phyloP scores from a whole-genome alignment of 768 basidiomycete genomes.

The Rubroboletus pulcherrimus region DNA sequence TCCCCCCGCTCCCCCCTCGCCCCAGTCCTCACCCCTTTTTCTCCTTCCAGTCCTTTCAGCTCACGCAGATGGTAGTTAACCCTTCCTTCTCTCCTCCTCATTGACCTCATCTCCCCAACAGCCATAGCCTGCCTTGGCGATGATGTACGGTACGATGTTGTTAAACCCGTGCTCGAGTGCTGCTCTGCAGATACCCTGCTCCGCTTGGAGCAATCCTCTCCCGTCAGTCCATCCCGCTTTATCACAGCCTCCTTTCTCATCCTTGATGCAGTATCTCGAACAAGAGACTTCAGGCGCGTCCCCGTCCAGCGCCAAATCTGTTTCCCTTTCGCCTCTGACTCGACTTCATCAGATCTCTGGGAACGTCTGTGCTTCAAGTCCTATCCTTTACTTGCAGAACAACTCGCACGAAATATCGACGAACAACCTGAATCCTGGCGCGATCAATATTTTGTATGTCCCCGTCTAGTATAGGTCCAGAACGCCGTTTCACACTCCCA shows the following conservation, averaged over 20 bases:
- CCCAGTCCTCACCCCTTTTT: slow-evolving; percentile 12
- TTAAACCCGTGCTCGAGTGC: slow-evolving; percentile 70
- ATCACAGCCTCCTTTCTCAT: slow-evolving; percentile 13
- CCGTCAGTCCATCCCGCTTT: slow-evolving; percentile 44
- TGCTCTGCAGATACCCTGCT: slow-evolving; percentile 69
- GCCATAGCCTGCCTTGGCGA: slow-evolving; percentile 65
- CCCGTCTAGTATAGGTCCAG: neutral
- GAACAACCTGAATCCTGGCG: slow-evolving; percentile 62
- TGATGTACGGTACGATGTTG: slow-evolving; percentile 55
- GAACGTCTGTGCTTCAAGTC: slow-evolving; percentile 57
- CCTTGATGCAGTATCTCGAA: slow-evolving; percentile 44
- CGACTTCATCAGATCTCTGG: slow-evolving; percentile 56
- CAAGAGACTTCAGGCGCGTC: slow-evolving; percentile 52
- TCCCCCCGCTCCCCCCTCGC: neutral
- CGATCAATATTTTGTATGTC: slow-evolving; percentile 62
- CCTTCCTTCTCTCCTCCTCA: neutral
- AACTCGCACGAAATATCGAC: slow-evolving; percentile 38
- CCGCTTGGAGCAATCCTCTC: slow-evolving; percentile 64
- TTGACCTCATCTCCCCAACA: slow-evolving; percentile 26
- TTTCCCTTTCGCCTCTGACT: slow-evolving; percentile 3
- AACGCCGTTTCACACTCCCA: slow-evolving; percentile 6
- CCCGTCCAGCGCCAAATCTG: neutral
- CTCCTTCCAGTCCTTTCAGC: slow-evolving; percentile 47
- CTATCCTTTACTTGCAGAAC: slow-evolving; percentile 52
- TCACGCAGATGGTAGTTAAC: slow-evolving; percentile 65